These are phyloP conservation scores for Pseudoscleropodium purum DNA, from an alignment of 225 moss, liverwort and hornwort genomes.

Conservation along the genomic window DNA sequence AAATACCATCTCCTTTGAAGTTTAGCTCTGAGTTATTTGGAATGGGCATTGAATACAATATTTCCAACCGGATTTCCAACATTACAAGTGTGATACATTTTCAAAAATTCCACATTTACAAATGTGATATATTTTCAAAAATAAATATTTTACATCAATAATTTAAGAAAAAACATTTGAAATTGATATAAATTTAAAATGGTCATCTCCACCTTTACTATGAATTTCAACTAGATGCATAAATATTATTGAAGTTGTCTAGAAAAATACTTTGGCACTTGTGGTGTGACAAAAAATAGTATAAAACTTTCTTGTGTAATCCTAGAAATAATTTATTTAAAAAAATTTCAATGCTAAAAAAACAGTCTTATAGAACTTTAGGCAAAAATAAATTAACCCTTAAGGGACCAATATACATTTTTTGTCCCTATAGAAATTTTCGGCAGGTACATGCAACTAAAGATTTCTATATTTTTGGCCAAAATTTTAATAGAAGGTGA, in stretches of 20 bases:
- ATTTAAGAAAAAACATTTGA: background rate
- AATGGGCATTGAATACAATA: background rate
- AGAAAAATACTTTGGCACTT: background rate
- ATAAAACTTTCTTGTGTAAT: background rate
- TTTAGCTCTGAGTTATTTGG: background rate
- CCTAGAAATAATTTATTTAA: background rate
- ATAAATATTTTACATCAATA: background rate
- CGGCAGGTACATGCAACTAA: too few relatives aligned
- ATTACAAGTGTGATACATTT: background rate
- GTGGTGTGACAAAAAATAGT: background rate
- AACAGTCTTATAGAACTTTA: rapidly evolving
- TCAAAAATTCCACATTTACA: too few relatives aligned
- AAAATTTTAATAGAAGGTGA: too few relatives aligned
- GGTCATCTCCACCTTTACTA: background rate
- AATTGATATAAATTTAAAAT: background rate
- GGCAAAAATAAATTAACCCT: background rate
- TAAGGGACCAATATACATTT: too few relatives aligned
- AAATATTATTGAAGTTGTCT: background rate
- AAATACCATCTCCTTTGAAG: background rate
- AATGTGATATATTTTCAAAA: too few relatives aligned
- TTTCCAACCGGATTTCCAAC: too few relatives aligned
- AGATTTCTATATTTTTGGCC: too few relatives aligned
- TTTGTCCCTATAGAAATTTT: too few relatives aligned
- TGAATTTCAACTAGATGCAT: background rate
- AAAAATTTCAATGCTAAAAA: background rate